phyloP scores from a whole-genome alignment of 116 monocot genomes.

The Papilionanthe hybrid region DNA sequence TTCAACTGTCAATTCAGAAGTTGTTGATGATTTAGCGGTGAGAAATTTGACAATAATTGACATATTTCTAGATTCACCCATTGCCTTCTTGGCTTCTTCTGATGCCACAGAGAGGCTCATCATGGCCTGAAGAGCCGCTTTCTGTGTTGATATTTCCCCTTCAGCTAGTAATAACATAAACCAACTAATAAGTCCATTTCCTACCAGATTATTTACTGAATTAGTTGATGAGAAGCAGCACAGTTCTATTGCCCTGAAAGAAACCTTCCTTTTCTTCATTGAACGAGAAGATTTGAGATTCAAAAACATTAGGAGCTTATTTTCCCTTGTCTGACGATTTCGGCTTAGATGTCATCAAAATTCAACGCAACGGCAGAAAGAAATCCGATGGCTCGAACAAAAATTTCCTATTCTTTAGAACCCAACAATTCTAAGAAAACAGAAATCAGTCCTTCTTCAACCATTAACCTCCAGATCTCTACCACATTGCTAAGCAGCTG shows the following conservation, averaged over 20 bases:
- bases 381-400: constrained; percentile 44
- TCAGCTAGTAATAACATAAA: constrained; percentile 36
- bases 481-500: constrained; percentile 36
- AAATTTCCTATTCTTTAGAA: constrained; percentile 31
- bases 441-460: constrained; percentile 43
- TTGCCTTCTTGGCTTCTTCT: constrained; percentile 41
- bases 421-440: constrained; percentile 34
- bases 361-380: constrained; percentile 21
- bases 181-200: constrained; percentile 31
- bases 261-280: constrained; percentile 44
- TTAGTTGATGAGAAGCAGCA: constrained; percentile 26
- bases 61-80: constrained; percentile 55
- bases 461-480: constrained; percentile 69
- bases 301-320: constrained; percentile 31
- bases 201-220: constrained; percentile 24
- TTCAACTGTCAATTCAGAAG: constrained; percentile 45
- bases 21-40: constrained; percentile 22
- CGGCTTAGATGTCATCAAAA: constrained; percentile 21
- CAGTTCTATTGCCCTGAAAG: constrained; percentile 34
- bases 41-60: constrained; percentile 40
- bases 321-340: constrained; percentile 25
- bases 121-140: constrained; percentile 35
- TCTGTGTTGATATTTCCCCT: constrained; percentile 36
- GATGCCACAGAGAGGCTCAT: constrained; percentile 27
- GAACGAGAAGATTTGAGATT: constrained; percentile 28